phyloP scores from a whole-genome alignment of 1,284 basidiomycete species.

The Chalciporus sp. region DNA sequence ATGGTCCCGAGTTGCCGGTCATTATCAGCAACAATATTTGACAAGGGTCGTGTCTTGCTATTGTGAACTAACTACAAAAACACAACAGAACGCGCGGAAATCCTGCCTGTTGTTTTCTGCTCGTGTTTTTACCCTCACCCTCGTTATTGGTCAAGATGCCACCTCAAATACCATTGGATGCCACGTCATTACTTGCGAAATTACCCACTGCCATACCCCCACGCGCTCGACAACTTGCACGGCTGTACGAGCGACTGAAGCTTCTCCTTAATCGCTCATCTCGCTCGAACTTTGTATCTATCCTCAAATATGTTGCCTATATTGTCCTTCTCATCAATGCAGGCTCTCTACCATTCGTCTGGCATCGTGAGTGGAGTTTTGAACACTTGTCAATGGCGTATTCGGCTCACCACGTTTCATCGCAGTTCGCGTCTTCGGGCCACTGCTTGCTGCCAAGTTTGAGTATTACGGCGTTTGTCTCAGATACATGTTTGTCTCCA shows the following conservation, averaged over 20 bases:
- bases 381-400: not conserved
- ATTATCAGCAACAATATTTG: not conserved
- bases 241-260: constrained; percentile 10
- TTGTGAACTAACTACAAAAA: not conserved
- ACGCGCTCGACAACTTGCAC: not conserved
- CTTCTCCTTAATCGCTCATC: constrained; percentile 8
- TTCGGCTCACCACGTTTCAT: not conserved
- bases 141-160: constrained; percentile 11
- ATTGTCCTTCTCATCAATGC: constrained; percentile 53
- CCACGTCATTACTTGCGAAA: constrained; percentile 13
- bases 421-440: constrained; percentile 60
- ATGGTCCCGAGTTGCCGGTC: no score
- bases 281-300: constrained; percentile 7
- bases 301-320: constrained; percentile 37
- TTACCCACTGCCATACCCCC: constrained; percentile 14
- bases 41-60: not conserved
- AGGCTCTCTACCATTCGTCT: constrained; percentile 61
- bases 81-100: not conserved
- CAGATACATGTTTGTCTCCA: constrained; percentile 44
- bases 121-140: not conserved
- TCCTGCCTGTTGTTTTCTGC: not conserved
- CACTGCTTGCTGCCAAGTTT: constrained; percentile 44
- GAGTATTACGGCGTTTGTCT: constrained; percentile 40
- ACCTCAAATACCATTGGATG: constrained; percentile 7
- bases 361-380: constrained; percentile 58